Percentiles rank a stretch among this genome's conserved stretches.
Conservation (phyloP, 805 yeast genomes). For the Metschnikowia noctiluminum region DNA sequence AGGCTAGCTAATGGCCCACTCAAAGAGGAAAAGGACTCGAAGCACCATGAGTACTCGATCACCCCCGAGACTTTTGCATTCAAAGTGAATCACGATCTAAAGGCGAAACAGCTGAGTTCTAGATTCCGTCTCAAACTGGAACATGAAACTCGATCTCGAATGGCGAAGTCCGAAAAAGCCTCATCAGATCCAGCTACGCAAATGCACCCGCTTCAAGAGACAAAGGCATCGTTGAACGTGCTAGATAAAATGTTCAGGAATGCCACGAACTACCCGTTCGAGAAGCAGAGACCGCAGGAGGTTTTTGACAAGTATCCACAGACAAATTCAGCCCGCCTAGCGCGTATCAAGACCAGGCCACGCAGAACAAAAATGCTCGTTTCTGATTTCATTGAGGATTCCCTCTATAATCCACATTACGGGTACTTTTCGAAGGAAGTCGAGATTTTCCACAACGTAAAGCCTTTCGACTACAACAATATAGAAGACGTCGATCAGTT, state of each 20-base stretch:
- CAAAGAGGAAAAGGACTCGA: slow-evolving; percentile 18
- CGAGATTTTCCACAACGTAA: slow-evolving; percentile 65
- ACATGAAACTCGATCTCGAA: neutral
- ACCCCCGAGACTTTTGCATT: slow-evolving; percentile 45
- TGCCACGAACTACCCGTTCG: slow-evolving; percentile 42
- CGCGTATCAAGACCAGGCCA: slow-evolving; percentile 48
- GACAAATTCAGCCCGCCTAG: slow-evolving; percentile 31
- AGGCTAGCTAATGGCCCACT: slow-evolving; percentile 18
- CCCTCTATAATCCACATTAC: slow-evolving; percentile 74
- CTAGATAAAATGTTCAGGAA: slow-evolving; percentile 36
- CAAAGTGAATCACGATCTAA: slow-evolving; percentile 26
- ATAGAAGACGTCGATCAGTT: slow-evolving; percentile 66
- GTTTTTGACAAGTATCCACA: slow-evolving; percentile 35
- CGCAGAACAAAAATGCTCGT: slow-evolving; percentile 63
- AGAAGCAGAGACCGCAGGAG: slow-evolving; percentile 35
- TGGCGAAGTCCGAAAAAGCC: neutral
- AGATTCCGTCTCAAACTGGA: neutral
- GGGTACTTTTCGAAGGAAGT: slow-evolving; percentile 82
- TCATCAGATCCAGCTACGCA: neutral
- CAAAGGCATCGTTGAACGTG: slow-evolving; percentile 21
- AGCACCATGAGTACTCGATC: slow-evolving; percentile 43
- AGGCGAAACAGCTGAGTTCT: neutral
- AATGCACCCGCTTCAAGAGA: slow-evolving; percentile 27
- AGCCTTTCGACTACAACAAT: slow-evolving; percentile 60
- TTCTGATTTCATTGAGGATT: slow-evolving; percentile 80